A percentile compares a stretch with the other conserved stretches of the same genome.
Conservation (phyloP, 805 yeast genomes). For the Tetrapisispora iriomotensis region DNA sequence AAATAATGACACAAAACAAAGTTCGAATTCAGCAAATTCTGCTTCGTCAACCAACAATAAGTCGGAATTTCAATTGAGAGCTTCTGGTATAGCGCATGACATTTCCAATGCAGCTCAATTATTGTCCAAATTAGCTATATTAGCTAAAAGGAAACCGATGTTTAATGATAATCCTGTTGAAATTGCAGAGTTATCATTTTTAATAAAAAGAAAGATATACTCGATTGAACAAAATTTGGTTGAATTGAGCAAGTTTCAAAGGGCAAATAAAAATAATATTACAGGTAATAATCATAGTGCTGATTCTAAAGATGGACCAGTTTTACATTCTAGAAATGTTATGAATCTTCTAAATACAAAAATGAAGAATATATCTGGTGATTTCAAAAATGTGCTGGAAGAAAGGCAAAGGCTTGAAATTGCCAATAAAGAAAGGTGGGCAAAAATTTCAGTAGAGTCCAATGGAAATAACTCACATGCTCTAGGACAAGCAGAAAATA, state of each 20-base stretch:
- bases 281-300: constrained; percentile 12
- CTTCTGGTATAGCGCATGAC: constrained; percentile 78
- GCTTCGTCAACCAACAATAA: constrained; percentile 22
- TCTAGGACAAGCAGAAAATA: constrained; percentile 4
- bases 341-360: constrained; percentile 79
- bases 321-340: constrained; percentile 74
- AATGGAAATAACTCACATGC: constrained; percentile 2
- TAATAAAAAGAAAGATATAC: constrained; percentile 39
- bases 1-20: background rate
- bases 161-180: constrained; percentile 93
- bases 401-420: constrained; percentile 77
- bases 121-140: constrained; percentile 63
- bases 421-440: constrained; percentile 71
- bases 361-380: constrained; percentile 86
- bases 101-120: constrained; percentile 78
- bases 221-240: constrained; percentile 75
- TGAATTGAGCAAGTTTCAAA: constrained; percentile 53
- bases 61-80: constrained; percentile 59
- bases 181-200: constrained; percentile 81
- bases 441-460: constrained; percentile 48
- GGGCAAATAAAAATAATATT: constrained; percentile 46
- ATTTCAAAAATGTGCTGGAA: constrained; percentile 82
- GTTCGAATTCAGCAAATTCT: background rate
- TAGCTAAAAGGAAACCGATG: constrained; percentile 84
- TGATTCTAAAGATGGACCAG: constrained; percentile 18